Percentiles rank a stretch among this genome's conserved stretches.
phyloP scores from a whole-genome alignment of 139 green algal species.

The Edaphochlamys debaryana region DNA sequence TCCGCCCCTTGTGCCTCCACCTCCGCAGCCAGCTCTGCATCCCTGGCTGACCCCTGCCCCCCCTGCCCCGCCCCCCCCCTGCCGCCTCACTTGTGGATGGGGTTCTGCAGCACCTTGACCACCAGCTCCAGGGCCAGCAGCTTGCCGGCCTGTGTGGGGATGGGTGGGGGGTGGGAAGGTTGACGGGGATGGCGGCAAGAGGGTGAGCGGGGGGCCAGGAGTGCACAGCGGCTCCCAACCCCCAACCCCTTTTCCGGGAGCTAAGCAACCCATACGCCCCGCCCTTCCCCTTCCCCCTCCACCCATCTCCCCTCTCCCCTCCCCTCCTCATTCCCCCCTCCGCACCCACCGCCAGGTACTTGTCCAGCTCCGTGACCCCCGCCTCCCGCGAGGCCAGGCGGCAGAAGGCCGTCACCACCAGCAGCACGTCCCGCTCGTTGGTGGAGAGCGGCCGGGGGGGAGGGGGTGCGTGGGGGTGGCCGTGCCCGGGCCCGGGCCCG shows the following conservation, averaged over 20 bases:
- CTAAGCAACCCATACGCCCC: too few relatives aligned
- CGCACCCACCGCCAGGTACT: slow-evolving; percentile 64
- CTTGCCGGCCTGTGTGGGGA: slow-evolving; percentile 72
- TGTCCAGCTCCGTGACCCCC: slow-evolving; percentile 67
- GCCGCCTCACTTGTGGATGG: slow-evolving; percentile 51
- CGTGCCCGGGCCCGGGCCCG: neutral
- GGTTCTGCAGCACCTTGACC: slow-evolving; percentile 77
- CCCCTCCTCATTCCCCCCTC: neutral
- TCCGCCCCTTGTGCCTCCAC: too few relatives aligned
- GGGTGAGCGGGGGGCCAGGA: too few relatives aligned
- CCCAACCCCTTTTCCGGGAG: too few relatives aligned
- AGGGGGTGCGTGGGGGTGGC: neutral
- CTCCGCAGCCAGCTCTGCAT: too few relatives aligned
- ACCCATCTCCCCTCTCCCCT: neutral
- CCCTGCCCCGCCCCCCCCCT: too few relatives aligned
- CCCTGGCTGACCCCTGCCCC: too few relatives aligned
- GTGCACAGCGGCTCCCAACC: too few relatives aligned
- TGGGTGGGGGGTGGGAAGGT: neutral
- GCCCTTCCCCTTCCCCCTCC: neutral
- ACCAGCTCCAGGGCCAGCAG: slow-evolving; percentile 95
- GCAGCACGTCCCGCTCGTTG: slow-evolving; percentile 77
- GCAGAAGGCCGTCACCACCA: slow-evolving; percentile 90
- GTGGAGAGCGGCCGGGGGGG: slow-evolving; percentile 5
- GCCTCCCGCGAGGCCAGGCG: slow-evolving; percentile 78
- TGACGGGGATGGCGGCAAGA: neutral